Evolutionary conservation across 1,139 yeast species (phyloP).

Genomic region (Pichia sp.): DNA sequence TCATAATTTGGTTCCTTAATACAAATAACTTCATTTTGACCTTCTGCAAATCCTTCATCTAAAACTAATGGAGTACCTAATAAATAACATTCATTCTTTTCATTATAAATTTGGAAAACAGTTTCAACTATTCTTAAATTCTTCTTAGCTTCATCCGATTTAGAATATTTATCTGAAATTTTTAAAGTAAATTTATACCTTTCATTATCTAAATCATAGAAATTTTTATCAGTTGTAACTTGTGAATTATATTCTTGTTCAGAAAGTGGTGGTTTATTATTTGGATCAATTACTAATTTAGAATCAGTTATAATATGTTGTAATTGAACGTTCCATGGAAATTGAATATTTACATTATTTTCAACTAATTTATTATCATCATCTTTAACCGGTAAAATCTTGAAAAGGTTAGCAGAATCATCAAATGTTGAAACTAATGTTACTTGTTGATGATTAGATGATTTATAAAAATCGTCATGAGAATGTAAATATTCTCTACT

Average conservation of each 20-base stretch:
- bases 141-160: constrained; percentile 30
- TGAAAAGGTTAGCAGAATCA: constrained; percentile 58
- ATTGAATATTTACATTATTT: constrained; percentile 35
- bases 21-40: constrained; percentile 73
- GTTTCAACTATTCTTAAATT: constrained; percentile 43
- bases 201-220: constrained; percentile 38
- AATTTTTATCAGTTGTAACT: constrained; percentile 53
- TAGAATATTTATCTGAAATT: constrained; percentile 29
- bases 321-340: constrained; percentile 48
- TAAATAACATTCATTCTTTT: constrained; percentile 53
- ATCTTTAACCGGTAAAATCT: constrained; percentile 37
- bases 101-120: constrained; percentile 52
- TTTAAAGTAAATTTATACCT: constrained; percentile 48
- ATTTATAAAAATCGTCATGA: constrained; percentile 44
- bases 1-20: constrained; percentile 53
- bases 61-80: constrained; percentile 54
- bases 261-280: constrained; percentile 64
- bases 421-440: constrained; percentile 47
- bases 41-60: constrained; percentile 58
- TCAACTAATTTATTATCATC: constrained; percentile 15
- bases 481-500: constrained; percentile 66
- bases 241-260: constrained; percentile 76
- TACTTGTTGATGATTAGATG: constrained; percentile 60
- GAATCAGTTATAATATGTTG: constrained; percentile 57
- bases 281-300: constrained; percentile 47